Evolutionary conservation across 192 early-diverging fungal genomes (phyloP), one percentile per base, ranked within the genome.

Genomic region (Allomyces javanicus): DNA sequence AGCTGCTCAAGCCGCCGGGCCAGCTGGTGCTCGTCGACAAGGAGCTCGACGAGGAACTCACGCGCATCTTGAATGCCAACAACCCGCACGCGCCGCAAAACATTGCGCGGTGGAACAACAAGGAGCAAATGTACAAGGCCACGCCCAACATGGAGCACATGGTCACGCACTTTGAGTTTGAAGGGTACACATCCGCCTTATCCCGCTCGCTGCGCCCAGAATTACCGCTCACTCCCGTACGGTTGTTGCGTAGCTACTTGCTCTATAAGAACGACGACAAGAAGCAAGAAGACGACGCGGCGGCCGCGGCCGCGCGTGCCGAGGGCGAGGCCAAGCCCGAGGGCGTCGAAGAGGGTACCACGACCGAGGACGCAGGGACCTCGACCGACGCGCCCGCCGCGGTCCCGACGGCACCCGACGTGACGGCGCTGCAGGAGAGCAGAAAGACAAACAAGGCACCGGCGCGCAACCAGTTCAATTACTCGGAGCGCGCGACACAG

Each of bases 71-170:
- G 58, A 84, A 84, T 71, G 83, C 83, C 43, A 84, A 84, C 71
- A 84, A 84, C 69, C 83, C 83, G 10, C 74, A 78, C 62, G 83
- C 83, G 9, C 79, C 83, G 23, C 83, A 84, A 71, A 84, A 84
- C 71, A 81, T 83, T 70, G 77, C 83, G 5, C 64, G 83, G 27
- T 84, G 77, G 70, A 81, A 76, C 66, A 62, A 80, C 69, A 80
- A 77, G 63, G 83, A 84, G 62, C 24, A 66, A 58, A 75, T 76
- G 22, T 84, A 83, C 73, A 83, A 83, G 67, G 74, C 78, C 1
- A 79, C 72, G 61, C 76, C 81, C 25, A 83, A 83, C 67, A 74
- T 83, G 66, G 83, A 84, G 44, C 81, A 84, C 68, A 63, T 77
- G 27, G 75, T 81, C 9, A 71, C 80, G 24, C 83, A 84, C 66